Evolutionary conservation across 169 alveolate genomes (phyloP), one percentile per base, ranked within the genome.

Genomic region (Eimeria necatrix): DNA sequence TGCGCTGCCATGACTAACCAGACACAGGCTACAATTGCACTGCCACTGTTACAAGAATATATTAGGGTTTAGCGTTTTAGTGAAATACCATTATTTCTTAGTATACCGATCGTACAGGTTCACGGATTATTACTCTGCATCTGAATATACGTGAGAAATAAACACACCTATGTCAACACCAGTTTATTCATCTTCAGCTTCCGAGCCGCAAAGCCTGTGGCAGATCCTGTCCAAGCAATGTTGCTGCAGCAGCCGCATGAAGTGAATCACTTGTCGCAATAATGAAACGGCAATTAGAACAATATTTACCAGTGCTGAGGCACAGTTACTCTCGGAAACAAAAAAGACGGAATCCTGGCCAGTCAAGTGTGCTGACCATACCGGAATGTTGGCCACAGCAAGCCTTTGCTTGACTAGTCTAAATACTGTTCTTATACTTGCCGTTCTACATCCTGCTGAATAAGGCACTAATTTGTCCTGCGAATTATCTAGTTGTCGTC

Each of bases 151-250:
- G 5, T 4, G 7, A 1, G 16, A 3, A 18, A 41, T 0, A 46
- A 41, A 73, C n/a, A 8, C 51, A 84, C 60, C 59, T 84, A 56
- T 12, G 48, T 84, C 41, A 84, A 49, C 26, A 84, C 91, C 4
- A 84, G 46, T 22, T 84, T 84, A 26, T 46, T 84, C 91, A 7
- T 59, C 26, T 84, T 84, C 78, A 84, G 91, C 78, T 48, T 84
- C 56, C 91, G 76, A 16, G 73, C 59, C 14, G 91, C 91, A 59
- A 84, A 84, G 22, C 91, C 91, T 22, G 76, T 41, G 41, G 91
- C 91, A 26, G 91, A 84, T 16, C 91, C 91, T 0, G 78, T 84
- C 91, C 91, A 84, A 2, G 76, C n/a, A 20, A 84, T 84, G 48
- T 84, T 60, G 76, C 91, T 84, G 91, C 78, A 84, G n/a, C 32